Percentiles rank a stretch among this genome's conserved stretches.
Evolutionary conservation across 1,139 yeast genomes (phyloP).

Genomic region (Yamadazyma triangularis): DNA sequence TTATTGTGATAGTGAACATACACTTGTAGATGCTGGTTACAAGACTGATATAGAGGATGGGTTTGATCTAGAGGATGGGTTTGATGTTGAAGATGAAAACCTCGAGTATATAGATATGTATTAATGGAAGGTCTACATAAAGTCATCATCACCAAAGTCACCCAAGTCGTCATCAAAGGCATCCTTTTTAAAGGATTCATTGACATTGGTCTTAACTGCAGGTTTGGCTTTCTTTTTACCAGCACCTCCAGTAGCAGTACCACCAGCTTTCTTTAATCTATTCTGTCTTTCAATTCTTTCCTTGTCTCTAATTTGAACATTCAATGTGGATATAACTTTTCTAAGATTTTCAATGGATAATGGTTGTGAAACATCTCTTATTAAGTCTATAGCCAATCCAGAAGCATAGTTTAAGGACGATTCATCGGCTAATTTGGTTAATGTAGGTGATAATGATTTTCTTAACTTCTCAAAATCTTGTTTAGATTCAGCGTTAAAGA

Average conservation of each 20-base stretch:
- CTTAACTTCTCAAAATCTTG: conserved; percentile 80
- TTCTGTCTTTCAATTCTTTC: conserved; percentile 86
- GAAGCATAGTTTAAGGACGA: conserved; percentile 68
- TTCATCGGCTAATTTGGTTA: conserved; percentile 60
- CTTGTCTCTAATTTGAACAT: conserved; percentile 78
- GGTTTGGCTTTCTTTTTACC: conserved; percentile 92
- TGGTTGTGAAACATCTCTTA: conserved; percentile 81
- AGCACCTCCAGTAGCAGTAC: conserved; percentile 88
- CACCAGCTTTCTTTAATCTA: conserved; percentile 73
- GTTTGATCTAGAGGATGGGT: no score
- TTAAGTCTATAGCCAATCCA: conserved; percentile 74
- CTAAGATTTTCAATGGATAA: conserved; percentile 76
- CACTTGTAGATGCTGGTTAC: no score
- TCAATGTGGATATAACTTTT: conserved; percentile 82
- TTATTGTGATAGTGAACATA: conserved; percentile 7
- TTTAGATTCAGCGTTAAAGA: conserved; percentile 77
- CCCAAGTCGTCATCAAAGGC: conserved; percentile 51
- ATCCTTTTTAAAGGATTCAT: conserved; percentile 74
- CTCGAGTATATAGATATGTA: no score
- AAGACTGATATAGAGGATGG: no score
- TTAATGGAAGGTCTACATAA: no score
- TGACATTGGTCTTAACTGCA: conserved; percentile 63
- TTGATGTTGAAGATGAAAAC: no score
- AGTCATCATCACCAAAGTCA: conserved; percentile 74
- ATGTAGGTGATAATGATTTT: conserved; percentile 67